phyloP scores from a whole-genome alignment of 441 rosid genomes.

The Erysimum cheiri region DNA sequence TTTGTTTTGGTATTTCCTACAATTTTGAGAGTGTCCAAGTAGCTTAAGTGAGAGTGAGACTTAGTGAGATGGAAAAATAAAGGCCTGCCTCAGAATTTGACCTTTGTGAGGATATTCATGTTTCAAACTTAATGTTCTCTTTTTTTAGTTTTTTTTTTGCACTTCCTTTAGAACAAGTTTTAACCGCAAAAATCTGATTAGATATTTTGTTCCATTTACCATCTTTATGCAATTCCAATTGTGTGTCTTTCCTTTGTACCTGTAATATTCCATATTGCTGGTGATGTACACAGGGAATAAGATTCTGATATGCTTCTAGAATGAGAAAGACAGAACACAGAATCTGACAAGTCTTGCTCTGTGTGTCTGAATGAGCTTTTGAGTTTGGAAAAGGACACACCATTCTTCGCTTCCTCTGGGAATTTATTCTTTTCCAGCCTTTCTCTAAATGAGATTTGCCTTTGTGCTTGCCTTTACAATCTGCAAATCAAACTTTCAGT shows the following conservation, averaged over 20 bases:
- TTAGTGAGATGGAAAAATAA: background rate
- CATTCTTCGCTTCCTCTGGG: constrained; percentile 34
- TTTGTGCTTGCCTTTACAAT: constrained; percentile 30
- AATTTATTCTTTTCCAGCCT: constrained; percentile 37
- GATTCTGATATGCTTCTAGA: constrained; percentile 38
- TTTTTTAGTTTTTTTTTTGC: too few species aligned
- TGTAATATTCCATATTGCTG: constrained; percentile 33
- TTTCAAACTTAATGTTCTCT: background rate
- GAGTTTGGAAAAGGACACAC: constrained; percentile 28
- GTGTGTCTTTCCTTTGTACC: constrained; percentile 9
- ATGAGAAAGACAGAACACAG: constrained; percentile 33
- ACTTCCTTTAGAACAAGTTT: background rate
- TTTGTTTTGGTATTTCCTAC: background rate
- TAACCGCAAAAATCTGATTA: background rate
- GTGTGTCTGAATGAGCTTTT: constrained; percentile 36
- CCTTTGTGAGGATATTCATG: constrained; percentile 7
- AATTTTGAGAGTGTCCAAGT: background rate
- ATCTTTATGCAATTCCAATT: constrained; percentile 18
- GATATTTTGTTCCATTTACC: constrained; percentile 15
- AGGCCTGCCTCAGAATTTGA: background rate
- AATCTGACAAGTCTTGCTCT: constrained; percentile 32
- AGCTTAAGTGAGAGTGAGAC: background rate
- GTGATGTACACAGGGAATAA: constrained; percentile 39
- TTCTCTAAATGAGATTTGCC: constrained; percentile 27
- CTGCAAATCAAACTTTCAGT: constrained; percentile 15